A percentile compares a stretch with the other conserved stretches of the same genome.
Evolutionary conservation across 805 yeast genomes (phyloP).

Genomic region (Cyberlindnera sargentensis): DNA sequence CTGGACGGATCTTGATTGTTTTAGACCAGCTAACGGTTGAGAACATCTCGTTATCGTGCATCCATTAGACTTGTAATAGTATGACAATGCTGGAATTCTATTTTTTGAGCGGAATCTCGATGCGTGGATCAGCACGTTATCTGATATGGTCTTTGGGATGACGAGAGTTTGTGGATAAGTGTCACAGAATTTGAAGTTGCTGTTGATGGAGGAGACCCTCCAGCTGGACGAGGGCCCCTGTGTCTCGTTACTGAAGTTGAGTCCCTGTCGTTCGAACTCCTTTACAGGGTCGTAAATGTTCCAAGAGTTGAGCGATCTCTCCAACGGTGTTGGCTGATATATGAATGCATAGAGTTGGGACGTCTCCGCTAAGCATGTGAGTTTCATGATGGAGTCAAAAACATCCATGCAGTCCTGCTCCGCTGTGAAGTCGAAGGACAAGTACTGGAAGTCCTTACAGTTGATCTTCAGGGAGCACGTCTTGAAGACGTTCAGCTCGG

Average conservation of each 20-base stretch:
- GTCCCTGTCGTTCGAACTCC: slow-evolving; percentile 75
- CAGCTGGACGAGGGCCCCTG: slow-evolving; percentile 34
- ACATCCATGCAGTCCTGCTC: slow-evolving; percentile 60
- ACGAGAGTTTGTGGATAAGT: slow-evolving; percentile 67
- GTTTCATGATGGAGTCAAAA: slow-evolving; percentile 59
- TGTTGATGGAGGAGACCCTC: slow-evolving; percentile 65
- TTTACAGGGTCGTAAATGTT: slow-evolving; percentile 46
- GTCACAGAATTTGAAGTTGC: slow-evolving; percentile 56
- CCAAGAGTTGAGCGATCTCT: slow-evolving; percentile 66
- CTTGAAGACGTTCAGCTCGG: slow-evolving; percentile 23
- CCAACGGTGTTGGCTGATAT: slow-evolving; percentile 70
- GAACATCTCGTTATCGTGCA: slow-evolving; percentile 84
- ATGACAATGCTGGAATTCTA: slow-evolving; percentile 77
- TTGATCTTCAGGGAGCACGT: slow-evolving; percentile 56
- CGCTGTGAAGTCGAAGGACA: slow-evolving; percentile 66
- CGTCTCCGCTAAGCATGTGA: slow-evolving; percentile 49
- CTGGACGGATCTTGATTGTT: slow-evolving; percentile 81
- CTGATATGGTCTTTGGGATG: slow-evolving; percentile 75
- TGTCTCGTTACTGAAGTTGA: slow-evolving; percentile 26
- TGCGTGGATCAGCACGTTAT: slow-evolving; percentile 76
- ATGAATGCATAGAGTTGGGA: slow-evolving; percentile 72
- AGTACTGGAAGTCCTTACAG: slow-evolving; percentile 79
- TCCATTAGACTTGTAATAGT: slow-evolving; percentile 60
- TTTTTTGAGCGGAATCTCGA: slow-evolving; percentile 79
- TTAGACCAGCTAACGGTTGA: slow-evolving; percentile 89